These are phyloP conservation scores for Austroboletus niveus DNA, from an alignment of 1,284 basidiomycete genomes.

Conservation along the genomic window DNA sequence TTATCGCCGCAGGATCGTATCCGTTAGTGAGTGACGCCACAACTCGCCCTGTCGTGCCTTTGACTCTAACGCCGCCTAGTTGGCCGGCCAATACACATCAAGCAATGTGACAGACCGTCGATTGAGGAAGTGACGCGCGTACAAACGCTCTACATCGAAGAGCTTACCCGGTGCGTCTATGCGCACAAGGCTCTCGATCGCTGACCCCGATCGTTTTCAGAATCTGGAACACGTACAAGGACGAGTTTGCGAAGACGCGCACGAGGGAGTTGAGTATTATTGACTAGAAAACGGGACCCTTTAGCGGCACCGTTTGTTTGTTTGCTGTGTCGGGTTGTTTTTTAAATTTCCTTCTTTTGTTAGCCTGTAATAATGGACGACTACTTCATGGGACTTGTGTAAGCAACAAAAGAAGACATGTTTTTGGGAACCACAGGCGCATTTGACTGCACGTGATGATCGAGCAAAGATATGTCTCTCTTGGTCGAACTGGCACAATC, in stretches of 20 bases:
- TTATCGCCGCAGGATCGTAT: slow-evolving; percentile 91
- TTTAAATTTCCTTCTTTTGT: too few species aligned
- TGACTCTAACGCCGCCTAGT: slow-evolving; percentile 44
- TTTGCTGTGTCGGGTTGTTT: too few species aligned
- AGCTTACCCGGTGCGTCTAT: slow-evolving; percentile 72
- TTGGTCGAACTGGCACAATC: too few species aligned
- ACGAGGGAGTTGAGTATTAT: slow-evolving; percentile 72
- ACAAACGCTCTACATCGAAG: slow-evolving; percentile 88
- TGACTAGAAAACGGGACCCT: slow-evolving; percentile 39
- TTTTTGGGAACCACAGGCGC: too few species aligned
- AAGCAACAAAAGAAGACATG: too few species aligned
- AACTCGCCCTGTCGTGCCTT: neutral
- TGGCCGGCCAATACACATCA: slow-evolving; percentile 84
- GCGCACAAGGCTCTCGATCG: neutral
- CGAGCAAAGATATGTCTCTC: too few species aligned
- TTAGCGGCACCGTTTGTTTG: too few species aligned
- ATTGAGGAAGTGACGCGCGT: slow-evolving; percentile 78
- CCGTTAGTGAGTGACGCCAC: slow-evolving; percentile 71
- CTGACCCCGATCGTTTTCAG: slow-evolving; percentile 38
- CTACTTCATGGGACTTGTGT: too few species aligned
- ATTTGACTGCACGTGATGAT: too few species aligned
- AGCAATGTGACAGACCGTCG: slow-evolving; percentile 76
- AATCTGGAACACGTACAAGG: slow-evolving; percentile 95
- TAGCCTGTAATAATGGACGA: too few species aligned
- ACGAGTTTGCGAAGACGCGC: slow-evolving; percentile 76